Percentiles rank a stretch among this genome's conserved stretches.
Evolutionary conservation across 306 rosid genomes (phyloP).

Genomic region (Lathyrus oleraceus): DNA sequence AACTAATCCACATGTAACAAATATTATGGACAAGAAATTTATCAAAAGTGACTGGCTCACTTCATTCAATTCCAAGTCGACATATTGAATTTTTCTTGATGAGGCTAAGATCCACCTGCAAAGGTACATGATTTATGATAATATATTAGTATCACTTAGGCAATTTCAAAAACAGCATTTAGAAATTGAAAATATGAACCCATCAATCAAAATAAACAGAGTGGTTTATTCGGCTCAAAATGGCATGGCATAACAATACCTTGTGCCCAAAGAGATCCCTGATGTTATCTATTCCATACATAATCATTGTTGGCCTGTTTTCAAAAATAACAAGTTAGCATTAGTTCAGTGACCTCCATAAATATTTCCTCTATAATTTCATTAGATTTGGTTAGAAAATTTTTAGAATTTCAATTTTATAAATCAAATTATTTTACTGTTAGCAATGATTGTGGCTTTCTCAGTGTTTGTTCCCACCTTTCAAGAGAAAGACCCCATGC

Average conservation of each 20-base stretch:
- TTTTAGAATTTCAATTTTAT: neutral
- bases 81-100: constrained; percentile 85
- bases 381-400: neutral
- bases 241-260: constrained; percentile 44
- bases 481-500: constrained; percentile 99
- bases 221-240: constrained; percentile 11
- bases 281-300: constrained; percentile 82
- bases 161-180: neutral
- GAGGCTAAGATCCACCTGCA: constrained; percentile 89
- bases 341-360: constrained; percentile 1
- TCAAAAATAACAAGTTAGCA: constrained; percentile 24
- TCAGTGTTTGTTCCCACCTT: constrained; percentile 51
- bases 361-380: neutral
- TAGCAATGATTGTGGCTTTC: neutral
- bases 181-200: neutral
- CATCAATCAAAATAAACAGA: constrained; percentile 8
- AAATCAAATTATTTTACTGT: neutral
- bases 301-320: constrained; percentile 94
- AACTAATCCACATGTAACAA: constrained; percentile 21
- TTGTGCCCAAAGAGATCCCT: constrained; percentile 93
- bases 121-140: constrained; percentile 5
- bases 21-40: constrained; percentile 2
- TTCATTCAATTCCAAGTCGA: constrained; percentile 64
- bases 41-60: neutral
- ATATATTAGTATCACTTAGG: neutral